Evolutionary conservation across 2,329 filamentous ascomycete species (phyloP).

Genomic region (Colletotrichum noveboracense): DNA sequence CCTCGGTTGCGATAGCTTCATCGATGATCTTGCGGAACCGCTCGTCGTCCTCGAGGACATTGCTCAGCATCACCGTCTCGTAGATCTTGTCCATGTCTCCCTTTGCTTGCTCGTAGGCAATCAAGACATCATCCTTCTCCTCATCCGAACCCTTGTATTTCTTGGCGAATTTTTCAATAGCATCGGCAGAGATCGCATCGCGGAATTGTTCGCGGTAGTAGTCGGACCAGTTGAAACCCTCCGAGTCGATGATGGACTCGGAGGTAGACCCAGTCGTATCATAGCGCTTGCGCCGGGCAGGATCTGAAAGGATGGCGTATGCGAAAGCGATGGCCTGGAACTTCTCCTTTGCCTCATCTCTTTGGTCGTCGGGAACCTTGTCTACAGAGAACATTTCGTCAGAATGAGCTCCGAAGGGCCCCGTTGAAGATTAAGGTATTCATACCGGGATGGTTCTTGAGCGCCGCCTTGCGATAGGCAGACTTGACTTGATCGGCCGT

Average conservation of each 20-base stretch:
- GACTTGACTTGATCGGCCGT: conserved; percentile 83
- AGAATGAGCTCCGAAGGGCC: neutral
- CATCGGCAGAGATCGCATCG: conserved; percentile 74
- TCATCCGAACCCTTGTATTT: conserved; percentile 88
- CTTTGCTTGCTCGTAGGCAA: conserved; percentile 73
- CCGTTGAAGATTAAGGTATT: neutral
- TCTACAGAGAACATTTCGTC: conserved; percentile 51
- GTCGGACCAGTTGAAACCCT: conserved; percentile 87
- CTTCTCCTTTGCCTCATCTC: conserved; percentile 74
- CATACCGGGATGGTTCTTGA: conserved; percentile 85
- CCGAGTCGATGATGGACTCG: conserved; percentile 77
- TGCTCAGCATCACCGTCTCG: conserved; percentile 83
- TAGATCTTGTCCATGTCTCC: conserved; percentile 83
- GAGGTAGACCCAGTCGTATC: conserved; percentile 89
- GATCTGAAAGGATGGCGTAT: conserved; percentile 89
- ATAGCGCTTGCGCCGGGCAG: conserved; percentile 81
- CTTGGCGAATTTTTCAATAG: conserved; percentile 76
- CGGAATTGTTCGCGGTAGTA: conserved; percentile 88
- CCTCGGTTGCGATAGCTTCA: conserved; percentile 73
- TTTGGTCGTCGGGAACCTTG: conserved; percentile 74
- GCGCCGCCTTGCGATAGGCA: conserved; percentile 88
- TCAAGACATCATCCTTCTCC: conserved; percentile 78
- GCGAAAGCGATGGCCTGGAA: conserved; percentile 95
- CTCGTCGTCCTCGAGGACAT: conserved; percentile 83
- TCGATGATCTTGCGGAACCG: conserved; percentile 84